Percentiles rank a stretch among this genome's conserved stretches.
phyloP scores from a whole-genome alignment of 345 rosid species.

The Populus simonii region DNA sequence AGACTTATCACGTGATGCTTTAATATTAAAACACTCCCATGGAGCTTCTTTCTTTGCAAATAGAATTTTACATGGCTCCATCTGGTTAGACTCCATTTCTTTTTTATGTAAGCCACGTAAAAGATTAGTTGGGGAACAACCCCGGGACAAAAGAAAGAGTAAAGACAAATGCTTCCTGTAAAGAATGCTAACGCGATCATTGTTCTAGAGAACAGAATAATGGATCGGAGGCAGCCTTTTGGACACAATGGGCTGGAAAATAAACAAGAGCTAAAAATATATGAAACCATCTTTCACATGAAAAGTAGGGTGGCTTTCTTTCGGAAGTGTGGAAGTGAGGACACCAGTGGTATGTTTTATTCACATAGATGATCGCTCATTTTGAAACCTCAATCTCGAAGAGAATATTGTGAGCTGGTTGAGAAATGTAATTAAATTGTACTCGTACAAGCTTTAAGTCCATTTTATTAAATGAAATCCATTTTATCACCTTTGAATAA shows the following conservation, averaged over 20 bases:
- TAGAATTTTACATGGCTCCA: conserved; percentile 7
- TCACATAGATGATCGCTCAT: not conserved
- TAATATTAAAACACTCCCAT: not conserved
- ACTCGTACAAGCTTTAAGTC: not conserved
- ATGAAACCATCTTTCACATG: conserved; percentile 12
- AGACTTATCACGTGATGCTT: not conserved
- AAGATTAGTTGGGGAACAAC: conserved; percentile 8
- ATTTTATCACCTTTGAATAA: not conserved
- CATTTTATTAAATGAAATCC: not conserved
- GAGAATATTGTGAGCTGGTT: not conserved
- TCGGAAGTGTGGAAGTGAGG: not conserved
- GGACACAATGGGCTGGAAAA: conserved; percentile 3
- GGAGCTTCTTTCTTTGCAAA: conserved; percentile 5
- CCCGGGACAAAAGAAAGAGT: conserved; percentile 5
- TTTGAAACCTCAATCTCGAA: not conserved
- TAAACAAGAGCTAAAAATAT: conserved; percentile 11
- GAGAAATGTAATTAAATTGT: too few relatives aligned
- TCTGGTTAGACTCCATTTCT: not conserved
- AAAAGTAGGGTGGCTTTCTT: conserved; percentile 16
- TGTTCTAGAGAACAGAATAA: conserved; percentile 10
- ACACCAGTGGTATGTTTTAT: not conserved
- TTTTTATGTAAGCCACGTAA: conserved; percentile 8
- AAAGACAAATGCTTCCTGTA: conserved; percentile 1
- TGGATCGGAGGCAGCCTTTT: conserved; percentile 25
- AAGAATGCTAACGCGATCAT: conserved; percentile 5